Conservation (phyloP, 1,139 yeast genomes). For the Candida labiduridarum region DNA sequence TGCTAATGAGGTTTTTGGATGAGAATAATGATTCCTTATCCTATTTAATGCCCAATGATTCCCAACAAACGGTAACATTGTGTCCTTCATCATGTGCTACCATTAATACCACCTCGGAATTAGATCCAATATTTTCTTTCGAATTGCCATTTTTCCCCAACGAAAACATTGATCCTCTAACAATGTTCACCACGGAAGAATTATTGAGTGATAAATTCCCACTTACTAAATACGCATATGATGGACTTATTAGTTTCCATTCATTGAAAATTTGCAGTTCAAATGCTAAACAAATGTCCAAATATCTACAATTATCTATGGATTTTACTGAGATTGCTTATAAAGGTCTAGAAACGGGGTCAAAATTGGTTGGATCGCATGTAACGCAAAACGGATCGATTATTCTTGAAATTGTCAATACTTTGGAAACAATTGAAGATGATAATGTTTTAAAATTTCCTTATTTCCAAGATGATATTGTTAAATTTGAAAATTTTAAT, state of each 20-base stretch:
- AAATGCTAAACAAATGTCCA: conserved; percentile 68
- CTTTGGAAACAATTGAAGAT: conserved; percentile 21
- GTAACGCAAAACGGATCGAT: conserved; percentile 64
- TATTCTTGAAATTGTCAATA: conserved; percentile 48
- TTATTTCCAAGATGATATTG: conserved; percentile 17
- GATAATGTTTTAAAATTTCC: conserved; percentile 20
- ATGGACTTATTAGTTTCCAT: conserved; percentile 38
- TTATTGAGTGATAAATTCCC: conserved; percentile 26
- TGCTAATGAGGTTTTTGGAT: conserved; percentile 5
- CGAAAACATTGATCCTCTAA: conserved; percentile 22
- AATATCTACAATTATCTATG: conserved; percentile 52
- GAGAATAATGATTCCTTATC: neutral
- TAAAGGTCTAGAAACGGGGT: conserved; percentile 69
- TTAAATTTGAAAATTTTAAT: conserved; percentile 8
- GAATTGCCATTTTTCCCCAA: conserved; percentile 29
- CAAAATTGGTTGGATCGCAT: conserved; percentile 56
- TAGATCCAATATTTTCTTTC: conserved; percentile 9
- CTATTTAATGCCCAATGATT: conserved; percentile 7
- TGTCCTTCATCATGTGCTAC: conserved; percentile 9
- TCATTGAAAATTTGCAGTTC: conserved; percentile 41
- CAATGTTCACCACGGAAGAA: conserved; percentile 21
- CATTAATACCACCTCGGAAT: neutral
- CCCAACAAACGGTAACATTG: conserved; percentile 7
- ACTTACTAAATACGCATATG: conserved; percentile 25
- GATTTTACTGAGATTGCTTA: conserved; percentile 70